Conservation (phyloP, 2,329 filamentous ascomycete genomes). For the Calycina marina region DNA sequence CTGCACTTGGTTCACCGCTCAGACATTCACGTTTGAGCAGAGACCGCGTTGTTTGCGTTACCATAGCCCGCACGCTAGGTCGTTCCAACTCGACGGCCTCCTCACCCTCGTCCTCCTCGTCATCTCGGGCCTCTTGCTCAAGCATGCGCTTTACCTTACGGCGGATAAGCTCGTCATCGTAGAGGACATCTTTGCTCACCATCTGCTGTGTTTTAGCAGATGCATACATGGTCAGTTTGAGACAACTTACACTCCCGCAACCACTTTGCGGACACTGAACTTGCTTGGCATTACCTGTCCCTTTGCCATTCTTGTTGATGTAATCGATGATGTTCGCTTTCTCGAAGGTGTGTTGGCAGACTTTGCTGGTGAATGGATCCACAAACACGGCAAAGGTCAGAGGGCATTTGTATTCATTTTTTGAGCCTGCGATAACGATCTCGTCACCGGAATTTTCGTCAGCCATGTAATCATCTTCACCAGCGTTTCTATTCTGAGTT, state of each 20-base stretch:
- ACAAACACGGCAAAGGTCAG: slow-evolving; percentile 49
- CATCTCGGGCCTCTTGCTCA: slow-evolving; percentile 28
- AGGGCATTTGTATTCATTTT: slow-evolving; percentile 53
- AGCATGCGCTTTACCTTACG: slow-evolving; percentile 42
- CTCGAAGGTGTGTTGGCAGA: slow-evolving; percentile 63
- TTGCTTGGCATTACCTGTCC: slow-evolving; percentile 9
- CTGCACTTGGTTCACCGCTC: too few relatives aligned
- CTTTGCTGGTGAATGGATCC: slow-evolving; percentile 49
- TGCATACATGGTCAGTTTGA: background rate
- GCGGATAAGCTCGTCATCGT: slow-evolving; percentile 38
- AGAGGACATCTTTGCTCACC: slow-evolving; percentile 37
- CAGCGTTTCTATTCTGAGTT: slow-evolving; percentile 7
- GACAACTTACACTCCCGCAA: slow-evolving; percentile 37
- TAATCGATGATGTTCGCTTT: slow-evolving; percentile 39
- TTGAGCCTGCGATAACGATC: slow-evolving; percentile 49
- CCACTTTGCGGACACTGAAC: slow-evolving; percentile 50
- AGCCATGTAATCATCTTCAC: slow-evolving; percentile 5
- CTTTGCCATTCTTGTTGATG: slow-evolving; percentile 2
- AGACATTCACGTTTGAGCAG: too few relatives aligned
- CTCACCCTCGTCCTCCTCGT: slow-evolving; percentile 28
- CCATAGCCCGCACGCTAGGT: too few relatives aligned
- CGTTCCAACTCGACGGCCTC: too few relatives aligned
- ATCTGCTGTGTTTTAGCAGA: slow-evolving; percentile 23
- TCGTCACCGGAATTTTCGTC: slow-evolving; percentile 46
- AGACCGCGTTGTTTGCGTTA: too few relatives aligned